phyloP scores from a whole-genome alignment of 2,329 filamentous ascomycete genomes.

The Alternaria sp. region DNA sequence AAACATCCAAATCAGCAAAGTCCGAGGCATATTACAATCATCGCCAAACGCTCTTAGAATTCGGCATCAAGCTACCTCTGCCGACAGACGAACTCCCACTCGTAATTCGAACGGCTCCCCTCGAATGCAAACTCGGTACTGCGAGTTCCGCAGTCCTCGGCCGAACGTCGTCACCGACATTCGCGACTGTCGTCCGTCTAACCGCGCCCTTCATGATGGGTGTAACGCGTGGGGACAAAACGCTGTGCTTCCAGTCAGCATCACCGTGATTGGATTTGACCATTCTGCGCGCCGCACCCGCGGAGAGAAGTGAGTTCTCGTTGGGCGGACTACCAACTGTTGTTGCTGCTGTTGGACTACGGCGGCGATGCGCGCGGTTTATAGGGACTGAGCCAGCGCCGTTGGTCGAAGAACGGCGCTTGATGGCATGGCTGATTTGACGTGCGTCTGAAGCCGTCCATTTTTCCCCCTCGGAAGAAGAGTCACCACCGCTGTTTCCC shows the following conservation, averaged over 20 bases:
- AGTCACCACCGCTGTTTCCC: conserved; percentile 45
- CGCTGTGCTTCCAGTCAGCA: conserved; percentile 62
- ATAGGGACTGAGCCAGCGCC: conserved; percentile 51
- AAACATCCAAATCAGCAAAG: conserved; percentile 3
- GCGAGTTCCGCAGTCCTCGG: conserved; percentile 24
- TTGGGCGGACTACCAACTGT: conserved; percentile 60
- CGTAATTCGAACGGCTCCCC: conserved; percentile 45
- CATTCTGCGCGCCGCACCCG: conserved; percentile 69
- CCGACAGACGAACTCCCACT: conserved; percentile 36
- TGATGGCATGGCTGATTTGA: conserved; percentile 65
- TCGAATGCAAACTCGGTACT: conserved; percentile 31
- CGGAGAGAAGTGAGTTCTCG: conserved; percentile 69
- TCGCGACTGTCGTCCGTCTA: conserved; percentile 49
- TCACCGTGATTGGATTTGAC: conserved; percentile 40
- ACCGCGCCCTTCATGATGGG: conserved; percentile 65
- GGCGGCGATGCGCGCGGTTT: conserved; percentile 59
- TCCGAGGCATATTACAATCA: conserved; percentile 23
- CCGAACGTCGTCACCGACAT: conserved; percentile 40
- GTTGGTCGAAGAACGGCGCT: conserved; percentile 59
- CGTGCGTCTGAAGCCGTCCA: conserved; percentile 63
- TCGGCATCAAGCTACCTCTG: conserved; percentile 43
- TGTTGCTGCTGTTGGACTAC: conserved; percentile 62
- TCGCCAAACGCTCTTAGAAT: conserved; percentile 46
- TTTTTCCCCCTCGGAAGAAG: conserved; percentile 59
- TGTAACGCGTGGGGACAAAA: conserved; percentile 69